phyloP scores from a whole-genome alignment of 1,139 yeast genomes.

The Diutina sp. region DNA sequence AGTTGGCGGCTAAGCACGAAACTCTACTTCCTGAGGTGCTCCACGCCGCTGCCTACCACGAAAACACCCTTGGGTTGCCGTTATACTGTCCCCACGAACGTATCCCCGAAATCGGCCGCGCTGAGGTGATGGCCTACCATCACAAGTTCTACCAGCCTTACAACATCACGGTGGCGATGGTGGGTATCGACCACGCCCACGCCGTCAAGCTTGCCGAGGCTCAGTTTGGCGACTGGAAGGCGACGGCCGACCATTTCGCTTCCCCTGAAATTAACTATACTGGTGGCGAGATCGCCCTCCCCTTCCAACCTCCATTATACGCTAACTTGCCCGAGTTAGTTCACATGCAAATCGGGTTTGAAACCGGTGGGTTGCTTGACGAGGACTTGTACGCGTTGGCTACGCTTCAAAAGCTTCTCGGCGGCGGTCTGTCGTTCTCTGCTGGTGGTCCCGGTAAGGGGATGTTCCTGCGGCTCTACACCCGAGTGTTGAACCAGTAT shows the following conservation, averaged over 20 bases:
- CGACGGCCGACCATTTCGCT: conserved; percentile 11
- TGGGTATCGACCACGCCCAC: conserved; percentile 64
- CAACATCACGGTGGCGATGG: conserved; percentile 74
- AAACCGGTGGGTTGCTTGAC: conserved; percentile 73
- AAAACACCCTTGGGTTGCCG: conserved; percentile 76
- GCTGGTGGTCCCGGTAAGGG: conserved; percentile 99
- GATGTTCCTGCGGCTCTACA: conserved; percentile 89
- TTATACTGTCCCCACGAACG: conserved; percentile 15
- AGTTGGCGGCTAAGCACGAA: conserved; percentile 78
- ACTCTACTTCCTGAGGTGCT: conserved; percentile 75
- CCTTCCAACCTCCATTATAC: conserved; percentile 52
- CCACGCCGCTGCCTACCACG: conserved; percentile 67
- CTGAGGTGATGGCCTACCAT: conserved; percentile 35
- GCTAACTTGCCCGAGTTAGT: conserved; percentile 72
- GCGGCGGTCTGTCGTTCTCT: conserved; percentile 95
- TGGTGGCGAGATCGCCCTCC: conserved; percentile 68
- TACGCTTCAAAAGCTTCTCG: conserved; percentile 80
- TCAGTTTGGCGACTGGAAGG: conserved; percentile 52
- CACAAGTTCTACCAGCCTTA: conserved; percentile 65
- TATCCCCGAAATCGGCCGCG: background rate
- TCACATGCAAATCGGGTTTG: conserved; percentile 80
- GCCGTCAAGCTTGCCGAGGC: conserved; percentile 56
- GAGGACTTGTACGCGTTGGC: conserved; percentile 89
- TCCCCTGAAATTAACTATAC: conserved; percentile 45
- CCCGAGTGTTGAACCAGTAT: conserved; percentile 81